Conservation (phyloP, 1,284 basidiomycete genomes). For the Ceraceosorus guamensis region DNA sequence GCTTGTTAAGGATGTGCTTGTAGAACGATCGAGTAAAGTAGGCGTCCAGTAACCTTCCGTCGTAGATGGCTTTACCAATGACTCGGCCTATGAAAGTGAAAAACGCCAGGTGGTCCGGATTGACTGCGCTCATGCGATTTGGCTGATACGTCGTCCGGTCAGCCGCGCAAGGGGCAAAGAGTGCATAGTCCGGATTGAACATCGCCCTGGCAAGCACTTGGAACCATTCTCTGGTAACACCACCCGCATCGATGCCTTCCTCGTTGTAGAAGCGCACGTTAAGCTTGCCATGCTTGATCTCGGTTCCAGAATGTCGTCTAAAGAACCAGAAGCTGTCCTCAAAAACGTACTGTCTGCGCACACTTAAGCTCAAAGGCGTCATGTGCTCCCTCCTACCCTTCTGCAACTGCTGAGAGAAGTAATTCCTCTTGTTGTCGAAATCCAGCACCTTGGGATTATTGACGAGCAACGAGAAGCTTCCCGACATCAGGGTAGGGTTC, state of each 20-base stretch:
- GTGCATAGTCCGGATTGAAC: constrained; percentile 98
- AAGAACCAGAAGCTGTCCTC: constrained; percentile 93
- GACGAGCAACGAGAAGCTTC: constrained; percentile 91
- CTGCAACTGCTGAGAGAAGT: constrained; percentile 93
- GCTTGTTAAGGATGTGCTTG: constrained; percentile 45
- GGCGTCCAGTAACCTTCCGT: constrained; percentile 89
- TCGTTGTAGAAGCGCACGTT: constrained; percentile 95
- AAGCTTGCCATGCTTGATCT: constrained; percentile 96
- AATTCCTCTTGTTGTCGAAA: constrained; percentile 99
- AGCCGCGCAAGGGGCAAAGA: constrained; percentile 83
- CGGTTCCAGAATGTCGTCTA: constrained; percentile 81
- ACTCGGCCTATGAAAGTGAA: constrained; percentile 98
- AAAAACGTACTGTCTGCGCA: constrained; percentile 87
- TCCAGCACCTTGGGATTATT: constrained; percentile 94
- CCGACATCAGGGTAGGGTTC: constrained; percentile 94
- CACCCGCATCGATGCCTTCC: constrained; percentile 96
- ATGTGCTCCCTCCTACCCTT: constrained; percentile 71
- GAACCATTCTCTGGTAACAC: constrained; percentile 98
- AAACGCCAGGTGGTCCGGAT: constrained; percentile 89
- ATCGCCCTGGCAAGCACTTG: constrained; percentile 94
- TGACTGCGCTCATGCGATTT: constrained; percentile 75
- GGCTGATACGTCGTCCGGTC: constrained; percentile 92
- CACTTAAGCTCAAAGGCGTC: constrained; percentile 77
- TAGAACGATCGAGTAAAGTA: constrained; percentile 68
- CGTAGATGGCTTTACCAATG: constrained; percentile 89